Conservation (phyloP, 2,329 filamentous ascomycete species). For the Cladorrhinum sp. region DNA sequence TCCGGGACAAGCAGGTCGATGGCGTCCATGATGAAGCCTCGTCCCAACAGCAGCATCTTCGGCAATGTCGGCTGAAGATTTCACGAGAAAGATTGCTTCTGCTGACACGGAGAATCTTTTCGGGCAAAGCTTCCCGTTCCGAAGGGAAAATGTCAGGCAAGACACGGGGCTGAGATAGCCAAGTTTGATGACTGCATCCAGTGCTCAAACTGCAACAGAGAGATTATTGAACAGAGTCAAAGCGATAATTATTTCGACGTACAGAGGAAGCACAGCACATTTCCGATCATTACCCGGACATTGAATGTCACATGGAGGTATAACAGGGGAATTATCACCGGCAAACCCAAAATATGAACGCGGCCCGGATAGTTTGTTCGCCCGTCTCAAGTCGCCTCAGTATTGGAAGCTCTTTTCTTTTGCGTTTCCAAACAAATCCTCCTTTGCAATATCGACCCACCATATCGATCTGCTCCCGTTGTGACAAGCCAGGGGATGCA, state of each 20-base stretch:
- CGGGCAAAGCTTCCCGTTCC: neutral
- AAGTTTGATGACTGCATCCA: conserved; percentile 13
- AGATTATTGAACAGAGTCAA: neutral
- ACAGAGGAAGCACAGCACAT: neutral
- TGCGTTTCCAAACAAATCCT: neutral
- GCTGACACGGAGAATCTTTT: neutral
- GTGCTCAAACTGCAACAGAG: neutral
- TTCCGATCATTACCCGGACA: neutral
- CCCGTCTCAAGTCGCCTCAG: neutral
- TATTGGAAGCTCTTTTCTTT: neutral
- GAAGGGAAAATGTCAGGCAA: neutral
- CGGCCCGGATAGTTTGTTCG: neutral
- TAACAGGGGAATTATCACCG: neutral
- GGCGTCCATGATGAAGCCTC: neutral
- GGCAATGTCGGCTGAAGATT: neutral
- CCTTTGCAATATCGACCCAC: neutral
- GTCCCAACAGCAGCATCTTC: neutral
- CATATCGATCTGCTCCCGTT: neutral
- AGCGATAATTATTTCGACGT: neutral
- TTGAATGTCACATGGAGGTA: neutral
- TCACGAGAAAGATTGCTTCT: neutral
- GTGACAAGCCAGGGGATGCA: neutral
- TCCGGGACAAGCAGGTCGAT: neutral
- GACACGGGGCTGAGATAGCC: conserved; percentile 3
- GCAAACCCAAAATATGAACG: neutral